Conservation (phyloP, 805 yeast species). For the Yamadazyma nakazawae region DNA sequence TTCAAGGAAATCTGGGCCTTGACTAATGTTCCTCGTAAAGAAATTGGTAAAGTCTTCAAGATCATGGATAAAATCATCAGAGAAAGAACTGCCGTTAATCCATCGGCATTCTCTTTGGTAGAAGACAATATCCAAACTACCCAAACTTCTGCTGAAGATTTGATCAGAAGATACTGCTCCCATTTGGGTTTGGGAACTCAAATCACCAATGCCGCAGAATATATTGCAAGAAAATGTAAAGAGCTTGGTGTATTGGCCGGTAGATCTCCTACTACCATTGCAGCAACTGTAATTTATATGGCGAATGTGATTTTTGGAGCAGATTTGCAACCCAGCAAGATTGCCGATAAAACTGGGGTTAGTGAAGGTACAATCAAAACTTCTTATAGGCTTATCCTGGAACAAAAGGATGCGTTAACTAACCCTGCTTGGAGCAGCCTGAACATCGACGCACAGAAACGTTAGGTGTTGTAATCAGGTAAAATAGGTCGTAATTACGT, state of each 20-base stretch:
- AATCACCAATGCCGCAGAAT: constrained; percentile 88
- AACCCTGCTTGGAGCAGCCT: constrained; percentile 69
- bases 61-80: constrained; percentile 63
- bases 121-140: constrained; percentile 61
- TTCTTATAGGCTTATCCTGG: constrained; percentile 77
- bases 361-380: constrained; percentile 97
- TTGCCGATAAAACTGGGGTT: constrained; percentile 91
- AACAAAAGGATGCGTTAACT: constrained; percentile 61
- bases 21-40: constrained; percentile 90
- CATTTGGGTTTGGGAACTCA: constrained; percentile 83
- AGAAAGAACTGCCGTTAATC: constrained; percentile 53
- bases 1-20: constrained; percentile 95
- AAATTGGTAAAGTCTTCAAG: constrained; percentile 87
- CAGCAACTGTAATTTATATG: constrained; percentile 96
- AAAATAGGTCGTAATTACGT: neutral
- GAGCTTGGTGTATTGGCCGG: constrained; percentile 94
- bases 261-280: constrained; percentile 93
- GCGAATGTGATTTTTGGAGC: constrained; percentile 85
- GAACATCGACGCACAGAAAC: neutral
- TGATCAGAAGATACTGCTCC: constrained; percentile 94
- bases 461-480: neutral
- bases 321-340: constrained; percentile 70
- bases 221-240: constrained; percentile 84
- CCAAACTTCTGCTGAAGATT: constrained; percentile 89
- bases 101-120: constrained; percentile 36